These are phyloP conservation scores for Corymbia citriodora DNA, from an alignment of 441 rosid genomes.

Conservation along the genomic window DNA sequence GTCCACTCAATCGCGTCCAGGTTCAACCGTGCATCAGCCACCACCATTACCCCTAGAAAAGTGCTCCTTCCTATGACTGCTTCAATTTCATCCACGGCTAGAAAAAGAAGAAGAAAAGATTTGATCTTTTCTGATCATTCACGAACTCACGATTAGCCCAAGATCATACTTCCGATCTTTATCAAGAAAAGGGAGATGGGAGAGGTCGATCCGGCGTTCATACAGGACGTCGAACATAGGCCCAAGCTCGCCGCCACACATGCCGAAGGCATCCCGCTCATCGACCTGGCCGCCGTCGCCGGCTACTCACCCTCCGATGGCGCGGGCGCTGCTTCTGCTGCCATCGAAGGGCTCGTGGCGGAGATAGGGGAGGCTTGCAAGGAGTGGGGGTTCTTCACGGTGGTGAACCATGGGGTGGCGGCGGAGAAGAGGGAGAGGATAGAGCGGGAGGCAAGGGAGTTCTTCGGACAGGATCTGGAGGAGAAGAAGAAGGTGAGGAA, in stretches of 20 bases:
- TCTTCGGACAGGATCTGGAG: slow-evolving; percentile 39
- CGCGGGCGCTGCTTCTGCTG: neutral
- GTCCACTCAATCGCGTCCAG: neutral
- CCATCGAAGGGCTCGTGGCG: slow-evolving; percentile 18
- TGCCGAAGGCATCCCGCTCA: slow-evolving; percentile 37
- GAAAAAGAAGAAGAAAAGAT: neutral
- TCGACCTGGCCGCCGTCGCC: slow-evolving; percentile 26
- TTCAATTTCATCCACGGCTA: neutral
- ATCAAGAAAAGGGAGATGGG: slow-evolving; percentile 2
- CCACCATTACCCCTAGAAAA: neutral
- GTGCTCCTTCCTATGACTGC: too few relatives aligned
- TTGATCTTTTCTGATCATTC: neutral
- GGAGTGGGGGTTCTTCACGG: slow-evolving; percentile 35
- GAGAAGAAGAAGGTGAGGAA: slow-evolving; percentile 63
- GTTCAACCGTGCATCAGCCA: neutral
- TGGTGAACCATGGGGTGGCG: slow-evolving; percentile 70
- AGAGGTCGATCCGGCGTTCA: slow-evolving; percentile 29
- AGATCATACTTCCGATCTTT: neutral
- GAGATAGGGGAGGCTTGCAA: slow-evolving; percentile 53
- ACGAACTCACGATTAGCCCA: neutral
- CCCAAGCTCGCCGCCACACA: slow-evolving; percentile 19
- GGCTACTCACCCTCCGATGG: neutral
- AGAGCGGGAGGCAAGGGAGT: slow-evolving; percentile 23
- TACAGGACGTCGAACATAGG: slow-evolving; percentile 37
- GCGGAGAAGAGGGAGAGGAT: slow-evolving; percentile 24